A percentile compares a stretch with the other conserved stretches of the same genome.
These are phyloP conservation scores for Suhomyces sp. DNA, from an alignment of 805 yeast genomes.

Conservation along the genomic window DNA sequence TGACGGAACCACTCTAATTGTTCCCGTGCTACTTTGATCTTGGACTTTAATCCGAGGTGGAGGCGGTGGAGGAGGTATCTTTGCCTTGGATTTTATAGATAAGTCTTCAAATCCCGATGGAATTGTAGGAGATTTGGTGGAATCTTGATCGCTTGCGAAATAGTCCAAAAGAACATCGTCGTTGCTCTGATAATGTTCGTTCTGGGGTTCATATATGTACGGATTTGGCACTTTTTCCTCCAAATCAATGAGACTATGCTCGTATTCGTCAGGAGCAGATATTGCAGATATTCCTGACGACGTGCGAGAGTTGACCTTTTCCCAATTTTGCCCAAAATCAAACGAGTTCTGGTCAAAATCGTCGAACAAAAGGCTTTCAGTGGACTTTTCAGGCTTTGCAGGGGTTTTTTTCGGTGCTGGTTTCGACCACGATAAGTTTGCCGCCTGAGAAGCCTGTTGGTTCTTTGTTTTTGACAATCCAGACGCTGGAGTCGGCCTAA, in stretches of 20 bases:
- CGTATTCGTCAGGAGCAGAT: constrained; percentile 9
- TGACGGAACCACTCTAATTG: neutral
- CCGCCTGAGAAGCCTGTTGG: constrained; percentile 27
- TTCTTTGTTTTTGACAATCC: constrained; percentile 11
- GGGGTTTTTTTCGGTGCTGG: constrained; percentile 5
- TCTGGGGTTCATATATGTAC: neutral
- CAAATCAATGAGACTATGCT: constrained; percentile 68
- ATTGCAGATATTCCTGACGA: constrained; percentile 5
- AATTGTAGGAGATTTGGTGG: constrained; percentile 2
- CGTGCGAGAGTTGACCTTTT: constrained; percentile 4
- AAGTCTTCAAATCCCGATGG: constrained; percentile 22
- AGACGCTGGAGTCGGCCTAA: constrained; percentile 17
- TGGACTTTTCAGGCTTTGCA: constrained; percentile 1
- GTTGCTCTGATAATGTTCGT: neutral
- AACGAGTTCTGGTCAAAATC: constrained; percentile 39
- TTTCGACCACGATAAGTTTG: constrained; percentile 28
- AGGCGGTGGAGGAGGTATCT: constrained; percentile 15
- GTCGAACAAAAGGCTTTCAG: constrained; percentile 24
- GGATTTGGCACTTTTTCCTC: constrained; percentile 49
- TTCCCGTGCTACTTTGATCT: neutral
- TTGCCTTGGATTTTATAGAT: constrained; percentile 9
- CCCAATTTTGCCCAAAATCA: constrained; percentile 6
- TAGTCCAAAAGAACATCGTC: constrained; percentile 8
- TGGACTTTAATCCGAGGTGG: constrained; percentile 6
- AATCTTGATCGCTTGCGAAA: constrained; percentile 1